A percentile compares a stretch with the other conserved stretches of the same genome.
Conservation (phyloP, 306 rosid genomes). For the Acmispon strigosus region DNA sequence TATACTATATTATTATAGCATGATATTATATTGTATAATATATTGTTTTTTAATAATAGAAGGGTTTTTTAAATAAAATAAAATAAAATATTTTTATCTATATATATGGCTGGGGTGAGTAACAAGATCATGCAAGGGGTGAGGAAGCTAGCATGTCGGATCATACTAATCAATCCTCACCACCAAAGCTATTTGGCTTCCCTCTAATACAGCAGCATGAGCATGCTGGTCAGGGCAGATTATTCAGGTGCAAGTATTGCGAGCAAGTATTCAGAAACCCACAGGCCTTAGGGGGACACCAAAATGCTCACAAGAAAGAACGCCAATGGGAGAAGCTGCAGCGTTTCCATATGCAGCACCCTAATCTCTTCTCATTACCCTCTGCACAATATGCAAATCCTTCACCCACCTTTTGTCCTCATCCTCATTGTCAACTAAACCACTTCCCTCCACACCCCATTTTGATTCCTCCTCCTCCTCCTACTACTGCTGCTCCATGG, state of each 20-base stretch:
- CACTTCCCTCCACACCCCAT: background rate
- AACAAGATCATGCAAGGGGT: no score
- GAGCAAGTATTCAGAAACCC: constrained; percentile 48
- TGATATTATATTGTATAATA: no score
- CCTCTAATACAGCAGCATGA: constrained; percentile 36
- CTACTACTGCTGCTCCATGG: no score
- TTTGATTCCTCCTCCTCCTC: background rate
- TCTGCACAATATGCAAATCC: no score
- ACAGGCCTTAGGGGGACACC: constrained; percentile 76
- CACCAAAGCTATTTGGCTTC: constrained; percentile 53
- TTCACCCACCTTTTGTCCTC: no score
- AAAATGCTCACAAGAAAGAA: constrained; percentile 76
- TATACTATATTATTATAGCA: no score
- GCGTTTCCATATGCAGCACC: no score
- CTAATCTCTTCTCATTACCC: no score
- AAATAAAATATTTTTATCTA: background rate
- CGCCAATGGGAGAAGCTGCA: constrained; percentile 43
- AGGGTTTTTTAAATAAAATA: no score
- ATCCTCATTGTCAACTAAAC: no score
- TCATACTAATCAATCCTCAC: constrained; percentile 13
- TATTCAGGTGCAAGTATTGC: constrained; percentile 63
- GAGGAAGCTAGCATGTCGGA: constrained; percentile 26
- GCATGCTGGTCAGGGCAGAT: constrained; percentile 27
- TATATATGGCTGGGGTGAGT: background rate
- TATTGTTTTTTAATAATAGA: no score